Conservation (phyloP, 495 filamentous ascomycete species). For the Annulohypoxylon bovei region DNA sequence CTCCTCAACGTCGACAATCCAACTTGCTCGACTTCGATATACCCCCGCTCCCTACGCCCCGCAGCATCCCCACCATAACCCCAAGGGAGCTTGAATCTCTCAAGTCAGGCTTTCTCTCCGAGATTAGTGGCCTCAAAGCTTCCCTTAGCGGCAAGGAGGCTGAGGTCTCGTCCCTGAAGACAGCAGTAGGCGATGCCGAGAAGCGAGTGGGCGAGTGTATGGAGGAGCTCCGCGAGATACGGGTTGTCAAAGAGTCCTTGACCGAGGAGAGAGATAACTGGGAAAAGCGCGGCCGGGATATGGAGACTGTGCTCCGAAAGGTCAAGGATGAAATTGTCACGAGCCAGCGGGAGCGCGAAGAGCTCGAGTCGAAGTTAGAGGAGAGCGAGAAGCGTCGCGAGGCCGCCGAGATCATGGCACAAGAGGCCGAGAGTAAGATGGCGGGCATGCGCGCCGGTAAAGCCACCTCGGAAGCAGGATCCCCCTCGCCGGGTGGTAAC, state of each 20-base stretch:
- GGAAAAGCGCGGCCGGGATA: conserved; percentile 84
- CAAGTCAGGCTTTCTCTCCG: conserved; percentile 86
- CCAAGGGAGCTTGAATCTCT: conserved; percentile 90
- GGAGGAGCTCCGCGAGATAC: conserved; percentile 81
- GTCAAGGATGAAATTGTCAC: conserved; percentile 83
- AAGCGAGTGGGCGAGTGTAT: conserved; percentile 86
- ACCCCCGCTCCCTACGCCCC: conserved; percentile 86
- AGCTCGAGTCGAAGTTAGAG: conserved; percentile 72
- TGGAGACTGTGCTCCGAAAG: conserved; percentile 80
- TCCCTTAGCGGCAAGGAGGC: conserved; percentile 90
- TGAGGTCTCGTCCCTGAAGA: conserved; percentile 83
- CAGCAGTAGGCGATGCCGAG: conserved; percentile 87
- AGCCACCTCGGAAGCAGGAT: conserved; percentile 49
- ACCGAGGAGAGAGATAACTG: conserved; percentile 82
- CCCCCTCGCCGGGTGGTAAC: conserved; percentile 26
- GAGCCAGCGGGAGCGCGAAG: conserved; percentile 78
- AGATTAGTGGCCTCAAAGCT: conserved; percentile 90
- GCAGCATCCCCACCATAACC: conserved; percentile 89
- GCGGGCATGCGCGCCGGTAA: conserved; percentile 69
- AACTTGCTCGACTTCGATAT: conserved; percentile 94
- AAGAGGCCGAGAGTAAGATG: conserved; percentile 78
- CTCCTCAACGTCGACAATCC: conserved; percentile 52
- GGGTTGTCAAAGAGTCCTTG: conserved; percentile 71
- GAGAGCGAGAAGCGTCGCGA: conserved; percentile 78
- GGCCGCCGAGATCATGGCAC: conserved; percentile 68